These are phyloP conservation scores for Brassica nigra DNA, from an alignment of 345 rosid genomes.

Conservation along the genomic window DNA sequence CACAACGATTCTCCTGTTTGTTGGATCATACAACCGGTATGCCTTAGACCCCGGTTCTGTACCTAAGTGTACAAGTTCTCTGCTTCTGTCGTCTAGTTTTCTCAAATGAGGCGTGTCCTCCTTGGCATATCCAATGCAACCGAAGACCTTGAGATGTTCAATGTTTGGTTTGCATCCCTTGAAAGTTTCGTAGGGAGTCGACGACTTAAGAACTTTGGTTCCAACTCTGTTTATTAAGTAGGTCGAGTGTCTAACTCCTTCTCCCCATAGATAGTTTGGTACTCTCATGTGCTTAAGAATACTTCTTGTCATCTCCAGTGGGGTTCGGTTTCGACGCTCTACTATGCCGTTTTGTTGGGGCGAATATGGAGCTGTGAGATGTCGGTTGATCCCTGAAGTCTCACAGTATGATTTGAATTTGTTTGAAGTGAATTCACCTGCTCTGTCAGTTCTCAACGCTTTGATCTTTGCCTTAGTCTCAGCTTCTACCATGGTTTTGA, in stretches of 20 bases:
- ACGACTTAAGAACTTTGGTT: neutral
- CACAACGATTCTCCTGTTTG: neutral
- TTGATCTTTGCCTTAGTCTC: neutral
- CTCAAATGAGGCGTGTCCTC: neutral
- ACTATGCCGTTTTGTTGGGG: neutral
- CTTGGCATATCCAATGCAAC: neutral
- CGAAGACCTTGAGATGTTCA: neutral
- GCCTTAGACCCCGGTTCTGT: neutral
- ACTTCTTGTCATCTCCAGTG: neutral
- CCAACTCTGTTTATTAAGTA: neutral
- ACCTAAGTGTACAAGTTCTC: neutral
- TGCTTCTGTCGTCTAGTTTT: neutral
- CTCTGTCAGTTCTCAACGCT: neutral
- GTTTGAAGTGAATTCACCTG: neutral
- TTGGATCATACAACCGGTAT: neutral
- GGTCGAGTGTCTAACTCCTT: neutral
- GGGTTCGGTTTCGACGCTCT: neutral
- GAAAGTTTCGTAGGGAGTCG: neutral
- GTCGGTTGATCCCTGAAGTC: neutral
- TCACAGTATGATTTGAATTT: neutral
- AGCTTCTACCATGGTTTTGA: neutral
- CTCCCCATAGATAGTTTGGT: neutral
- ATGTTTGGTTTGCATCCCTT: neutral
- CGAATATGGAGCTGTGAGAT: neutral
- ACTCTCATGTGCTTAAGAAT: neutral